Evolutionary conservation across 2,329 filamentous ascomycete genomes (phyloP).

Genomic region (Emydomyces testavorans): DNA sequence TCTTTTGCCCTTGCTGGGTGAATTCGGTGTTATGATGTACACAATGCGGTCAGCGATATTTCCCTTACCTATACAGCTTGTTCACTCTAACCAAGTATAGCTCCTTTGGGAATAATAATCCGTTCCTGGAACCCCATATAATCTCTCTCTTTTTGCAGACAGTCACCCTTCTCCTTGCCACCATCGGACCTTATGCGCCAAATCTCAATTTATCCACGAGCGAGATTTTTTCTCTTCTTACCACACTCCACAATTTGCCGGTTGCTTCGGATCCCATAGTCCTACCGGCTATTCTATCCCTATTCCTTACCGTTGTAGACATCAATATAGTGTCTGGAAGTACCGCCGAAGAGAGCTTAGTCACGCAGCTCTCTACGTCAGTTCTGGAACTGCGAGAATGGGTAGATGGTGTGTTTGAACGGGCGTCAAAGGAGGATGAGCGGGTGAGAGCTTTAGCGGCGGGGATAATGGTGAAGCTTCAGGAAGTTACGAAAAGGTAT

Average conservation of each 20-base stretch:
- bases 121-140: constrained; percentile 63
- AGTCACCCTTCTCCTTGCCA: constrained; percentile 67
- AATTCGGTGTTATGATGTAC: constrained; percentile 57
- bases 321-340: constrained; percentile 49
- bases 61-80: constrained; percentile 33
- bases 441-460: constrained; percentile 52
- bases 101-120: constrained; percentile 35
- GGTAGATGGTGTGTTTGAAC: constrained; percentile 65
- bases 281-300: constrained; percentile 63
- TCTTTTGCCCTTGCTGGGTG: constrained; percentile 75
- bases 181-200: constrained; percentile 67
- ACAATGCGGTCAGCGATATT: constrained; percentile 36
- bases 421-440: constrained; percentile 33
- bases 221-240: constrained; percentile 73
- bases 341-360: constrained; percentile 54
- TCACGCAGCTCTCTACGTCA: constrained; percentile 60
- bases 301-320: constrained; percentile 68
- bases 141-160: constrained; percentile 77
- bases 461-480: constrained; percentile 65
- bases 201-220: constrained; percentile 67
- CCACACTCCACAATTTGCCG: constrained; percentile 48
- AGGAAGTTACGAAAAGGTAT: constrained; percentile 73
- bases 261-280: constrained; percentile 53
- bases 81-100: constrained; percentile 28
- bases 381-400: constrained; percentile 80